Base-by-base conservation (phyloP, 2,329 filamentous ascomycete genomes). In the Beauveria asiatica region DNA sequence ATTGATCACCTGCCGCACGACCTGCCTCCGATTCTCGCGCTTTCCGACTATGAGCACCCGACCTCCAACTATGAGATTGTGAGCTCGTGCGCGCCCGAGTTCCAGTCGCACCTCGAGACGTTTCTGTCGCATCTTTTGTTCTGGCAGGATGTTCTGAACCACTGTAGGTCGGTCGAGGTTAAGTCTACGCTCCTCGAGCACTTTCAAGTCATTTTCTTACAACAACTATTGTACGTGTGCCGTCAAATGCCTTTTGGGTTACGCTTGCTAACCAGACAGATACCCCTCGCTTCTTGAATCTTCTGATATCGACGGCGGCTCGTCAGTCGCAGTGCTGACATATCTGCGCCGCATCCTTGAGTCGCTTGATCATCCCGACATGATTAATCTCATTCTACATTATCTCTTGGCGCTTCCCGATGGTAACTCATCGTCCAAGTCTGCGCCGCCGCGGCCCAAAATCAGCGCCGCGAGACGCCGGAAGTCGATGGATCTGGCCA, bases 81-180 rank as follows among this genome's bases (percentile, higher is more conserved):
- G 67, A 86, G 84, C 74, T 86, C 90, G 53, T 87, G 88, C 70
- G 86, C 87, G 3, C 78, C 82, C 1, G 85, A 91, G 62, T 92
- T 95, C 64, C 88, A 90, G 67, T 83, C 85, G n/a, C 90, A 97
- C 67, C 83, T 97, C 69, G 87, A 93, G 59, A 96, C 92, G 0
- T 99, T 99, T 69, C 80, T 99, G 46, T 96, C 94, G 0, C 95
- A 97, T 70, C 81, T 99, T 53, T 79, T 95, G 6, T 99, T 99
- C 70, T 99, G 94, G 94, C 94, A 99, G 75, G 94, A 99, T 72
- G 92, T 97, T 39, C 78, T 99, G 62, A 94, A 97, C 71, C 93
- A 97, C 73, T 99, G 94, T 76, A 86, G 87, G 67, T 97, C 93
- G 3, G 80, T 86, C 1, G 93, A 97, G 70, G 91, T 99, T 66